phyloP scores from a whole-genome alignment of 2,329 filamentous ascomycete genomes.

The Nectriaceae sp. region DNA sequence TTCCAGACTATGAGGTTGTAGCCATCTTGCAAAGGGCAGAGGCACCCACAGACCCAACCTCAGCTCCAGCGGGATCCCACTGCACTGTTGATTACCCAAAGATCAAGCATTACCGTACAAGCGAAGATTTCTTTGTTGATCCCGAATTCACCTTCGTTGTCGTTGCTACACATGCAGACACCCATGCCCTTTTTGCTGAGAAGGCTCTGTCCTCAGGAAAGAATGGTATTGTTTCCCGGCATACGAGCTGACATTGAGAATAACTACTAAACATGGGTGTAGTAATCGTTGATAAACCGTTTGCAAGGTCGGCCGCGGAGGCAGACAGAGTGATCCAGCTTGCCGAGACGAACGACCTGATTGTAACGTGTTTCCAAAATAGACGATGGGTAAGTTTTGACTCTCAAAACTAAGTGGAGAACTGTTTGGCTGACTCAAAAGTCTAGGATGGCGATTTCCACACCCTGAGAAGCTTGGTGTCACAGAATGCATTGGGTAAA shows the following conservation, averaged over 20 bases:
- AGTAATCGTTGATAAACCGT: constrained; percentile 27
- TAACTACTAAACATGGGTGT: neutral
- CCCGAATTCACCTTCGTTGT: constrained; percentile 60
- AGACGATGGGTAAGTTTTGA: constrained; percentile 19
- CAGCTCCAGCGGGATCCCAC: constrained; percentile 35
- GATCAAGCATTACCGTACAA: constrained; percentile 57
- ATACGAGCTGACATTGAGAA: too few relatives aligned
- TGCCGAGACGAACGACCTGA: constrained; percentile 15
- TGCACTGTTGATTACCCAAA: constrained; percentile 50
- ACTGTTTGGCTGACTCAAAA: neutral
- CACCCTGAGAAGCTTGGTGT: constrained; percentile 15
- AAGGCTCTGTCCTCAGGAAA: constrained; percentile 18
- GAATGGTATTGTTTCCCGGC: too few relatives aligned
- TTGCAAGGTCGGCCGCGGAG: constrained; percentile 17
- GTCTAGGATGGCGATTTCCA: constrained; percentile 26
- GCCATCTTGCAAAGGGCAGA: constrained; percentile 51
- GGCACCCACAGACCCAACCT: constrained; percentile 33
- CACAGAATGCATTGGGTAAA: constrained; percentile 43
- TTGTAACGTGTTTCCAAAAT: constrained; percentile 26
- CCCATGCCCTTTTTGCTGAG: constrained; percentile 19
- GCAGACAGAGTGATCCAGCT: constrained; percentile 20
- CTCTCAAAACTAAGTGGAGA: neutral
- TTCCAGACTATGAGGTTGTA: constrained; percentile 46
- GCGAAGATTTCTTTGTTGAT: constrained; percentile 62
- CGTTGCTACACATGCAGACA: constrained; percentile 36